Evolutionary conservation across 1,284 basidiomycete species (phyloP), one percentile per base, ranked within the genome.

Genomic region (Austroboletus novae-zelandiae): DNA sequence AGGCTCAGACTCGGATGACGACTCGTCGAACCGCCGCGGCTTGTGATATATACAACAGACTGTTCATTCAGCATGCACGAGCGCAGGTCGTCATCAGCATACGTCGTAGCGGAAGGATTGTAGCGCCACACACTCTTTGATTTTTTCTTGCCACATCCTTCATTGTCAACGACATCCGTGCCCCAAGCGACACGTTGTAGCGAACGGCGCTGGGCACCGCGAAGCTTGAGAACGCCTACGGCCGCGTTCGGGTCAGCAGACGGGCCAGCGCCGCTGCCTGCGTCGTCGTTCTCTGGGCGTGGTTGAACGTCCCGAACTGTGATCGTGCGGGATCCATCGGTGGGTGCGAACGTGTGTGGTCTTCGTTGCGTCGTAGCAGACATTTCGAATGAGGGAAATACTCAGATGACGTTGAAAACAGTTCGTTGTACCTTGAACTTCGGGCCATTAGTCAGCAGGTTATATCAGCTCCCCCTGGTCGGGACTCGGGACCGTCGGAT

Each of bases 21-120:
- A 91, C 67, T 92, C 89, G 69, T 91, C 89, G 55, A 89, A 91
- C 45, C 61, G 69, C 52, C 79, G 78, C 0, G 88, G 86, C 62
- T 87, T 91, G 65, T 91, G 89, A 66, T 91, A 94, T 60, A 94
- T 92, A 66, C 91, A 94, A 64, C 91, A 94, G 50, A 94, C 91
- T 94, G 53, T 35, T n/a, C n/a, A 9, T 13, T 17, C 36, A 18
- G n/a, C 9, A 37, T 2, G n/a, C 15, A n/a, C 8, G 10, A 37
- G 29, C 29, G 29, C 29, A 30, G 29, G 2, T 30, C 29, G 29
- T 30, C 29, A 30, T 30, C 29, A 30, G 29, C 29, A 30, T 30
- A 27, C 27, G 29, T 30, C 10, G 3, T 30, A 10, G 29, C 29
- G 29, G 2, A 30, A 30, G 10, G 29, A 30, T 11, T 30, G 11